A percentile compares a stretch with the other conserved stretches of the same genome.
Conservation (phyloP, 2,329 filamentous ascomycete genomes). For the Exutisphaerella laricina region DNA sequence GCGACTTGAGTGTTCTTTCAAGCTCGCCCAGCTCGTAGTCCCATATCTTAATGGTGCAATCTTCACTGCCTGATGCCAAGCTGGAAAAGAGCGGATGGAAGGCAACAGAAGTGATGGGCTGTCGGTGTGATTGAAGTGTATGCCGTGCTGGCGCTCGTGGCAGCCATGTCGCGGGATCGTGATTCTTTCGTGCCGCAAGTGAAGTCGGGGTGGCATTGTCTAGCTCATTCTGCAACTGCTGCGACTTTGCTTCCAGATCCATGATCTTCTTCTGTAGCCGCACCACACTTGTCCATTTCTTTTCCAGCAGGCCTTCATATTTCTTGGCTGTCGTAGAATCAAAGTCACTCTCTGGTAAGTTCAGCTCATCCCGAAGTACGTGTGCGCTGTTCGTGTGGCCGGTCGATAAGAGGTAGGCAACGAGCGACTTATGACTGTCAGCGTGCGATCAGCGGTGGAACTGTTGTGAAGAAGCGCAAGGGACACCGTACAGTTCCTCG, state of each 20-base stretch:
- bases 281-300: slow-evolving; percentile 98
- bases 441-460: slow-evolving; percentile 28
- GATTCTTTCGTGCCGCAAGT: slow-evolving; percentile 65
- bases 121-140: slow-evolving; percentile 74
- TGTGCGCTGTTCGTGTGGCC: slow-evolving; percentile 65
- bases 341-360: slow-evolving; percentile 61
- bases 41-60: slow-evolving; percentile 94
- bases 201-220: slow-evolving; percentile 77
- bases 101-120: slow-evolving; percentile 77
- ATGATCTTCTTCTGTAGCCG: slow-evolving; percentile 97
- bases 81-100: slow-evolving; percentile 92
- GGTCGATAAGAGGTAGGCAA: slow-evolving; percentile 75
- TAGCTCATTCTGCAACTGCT: slow-evolving; percentile 71
- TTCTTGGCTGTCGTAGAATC: slow-evolving; percentile 82
- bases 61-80: slow-evolving; percentile 83
- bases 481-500: slow-evolving; percentile 70
- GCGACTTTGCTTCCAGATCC: slow-evolving; percentile 76
- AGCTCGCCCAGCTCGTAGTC: slow-evolving; percentile 92
- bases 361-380: slow-evolving; percentile 70
- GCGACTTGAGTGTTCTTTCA: slow-evolving; percentile 84
- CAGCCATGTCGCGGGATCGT: slow-evolving; percentile 81
- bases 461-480: slow-evolving; percentile 11
- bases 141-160: slow-evolving; percentile 77
- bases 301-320: slow-evolving; percentile 89
- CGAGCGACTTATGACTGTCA: slow-evolving; percentile 81